Evolutionary conservation across 1,139 yeast genomes (phyloP), one percentile per base, ranked within the genome.

Genomic region (Wickerhamomyces sp.): DNA sequence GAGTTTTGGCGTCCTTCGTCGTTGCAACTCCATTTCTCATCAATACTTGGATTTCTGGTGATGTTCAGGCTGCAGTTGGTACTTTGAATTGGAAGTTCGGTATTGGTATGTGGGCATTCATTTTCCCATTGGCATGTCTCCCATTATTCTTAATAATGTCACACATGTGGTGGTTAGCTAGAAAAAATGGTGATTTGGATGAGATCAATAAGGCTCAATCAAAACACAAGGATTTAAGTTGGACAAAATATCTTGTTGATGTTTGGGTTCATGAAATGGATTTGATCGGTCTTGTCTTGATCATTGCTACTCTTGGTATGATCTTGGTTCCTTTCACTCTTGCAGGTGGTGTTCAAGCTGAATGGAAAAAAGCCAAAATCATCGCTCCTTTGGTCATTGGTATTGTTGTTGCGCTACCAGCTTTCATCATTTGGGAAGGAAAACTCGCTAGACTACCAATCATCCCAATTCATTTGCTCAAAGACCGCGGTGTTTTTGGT

Each of bases 31-130:
- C 88, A 2, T 78, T 74, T 48, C 72, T 81, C 42, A 76, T 81
- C 52, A 81, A 78, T 54, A 77, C 88, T 22, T 81, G 88, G 88
- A 65, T 78, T 33, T 61, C 77, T 20, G 87, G 86, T 46, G 60
- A 75, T 47, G 62, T 80, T 32, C 59, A 70, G n/a, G 44, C 47
- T 3, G 59, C 52, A 15, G 48, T 62, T 31, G 33, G 31, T 16
- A 61, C 55, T 30, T 41, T 43, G 41, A 52, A 59, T 22, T 79
- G 89, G 89, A 64, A 69, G 33, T 80, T 77, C 72, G 78, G 81
- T 44, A 76, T 79, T 46, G 87, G 84, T 25, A 78, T 80, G 70
- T 81, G 83, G 82, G 86, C 86, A 3, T 74, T 78, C 52, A 76
- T 81, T 38, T 63, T 76, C 57, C 87, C 88, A 13, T 62, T 77